phyloP scores from a whole-genome alignment of 2,329 filamentous ascomycete species.

The Teratosphaeria epicoccoides region DNA sequence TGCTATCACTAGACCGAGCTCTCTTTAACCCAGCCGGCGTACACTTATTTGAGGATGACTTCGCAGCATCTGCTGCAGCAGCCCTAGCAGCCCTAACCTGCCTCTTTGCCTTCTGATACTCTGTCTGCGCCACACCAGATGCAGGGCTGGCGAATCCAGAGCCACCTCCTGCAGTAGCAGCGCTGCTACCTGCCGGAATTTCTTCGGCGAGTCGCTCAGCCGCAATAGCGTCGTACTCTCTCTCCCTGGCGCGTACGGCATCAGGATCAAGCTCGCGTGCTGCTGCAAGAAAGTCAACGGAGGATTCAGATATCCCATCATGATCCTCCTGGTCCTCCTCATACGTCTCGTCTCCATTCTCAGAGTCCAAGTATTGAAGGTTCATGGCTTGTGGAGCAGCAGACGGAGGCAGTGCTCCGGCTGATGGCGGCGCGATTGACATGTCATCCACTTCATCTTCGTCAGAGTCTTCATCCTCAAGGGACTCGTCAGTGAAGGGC shows the following conservation, averaged over 20 bases:
- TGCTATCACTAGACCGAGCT: constrained; percentile 12
- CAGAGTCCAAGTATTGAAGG: constrained; percentile 6
- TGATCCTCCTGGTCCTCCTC: constrained; percentile 21
- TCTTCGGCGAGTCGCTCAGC: constrained; percentile 39
- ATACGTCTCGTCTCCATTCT: not conserved
- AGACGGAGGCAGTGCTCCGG: constrained; percentile 5
- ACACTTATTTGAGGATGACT: not conserved
- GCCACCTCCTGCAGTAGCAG: constrained; percentile 38
- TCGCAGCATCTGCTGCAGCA: not conserved
- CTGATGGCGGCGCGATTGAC: not conserved
- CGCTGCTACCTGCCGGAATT: constrained; percentile 39
- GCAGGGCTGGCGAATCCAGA: constrained; percentile 37
- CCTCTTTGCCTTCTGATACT: constrained; percentile 5
- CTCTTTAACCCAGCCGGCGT: constrained; percentile 5
- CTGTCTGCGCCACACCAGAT: not conserved
- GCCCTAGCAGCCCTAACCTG: not conserved
- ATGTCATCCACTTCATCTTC: constrained; percentile 19
- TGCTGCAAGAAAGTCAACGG: constrained; percentile 36
- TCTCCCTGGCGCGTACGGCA: constrained; percentile 30
- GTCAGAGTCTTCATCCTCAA: constrained; percentile 28
- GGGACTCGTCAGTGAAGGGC: constrained; percentile 28
- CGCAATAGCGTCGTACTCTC: constrained; percentile 38
- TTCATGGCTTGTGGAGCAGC: constrained; percentile 24
- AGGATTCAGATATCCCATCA: constrained; percentile 27
- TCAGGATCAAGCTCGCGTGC: constrained; percentile 35